phyloP scores from a whole-genome alignment of 2,329 filamentous ascomycete genomes.

The Tolypocladium inflatum region DNA sequence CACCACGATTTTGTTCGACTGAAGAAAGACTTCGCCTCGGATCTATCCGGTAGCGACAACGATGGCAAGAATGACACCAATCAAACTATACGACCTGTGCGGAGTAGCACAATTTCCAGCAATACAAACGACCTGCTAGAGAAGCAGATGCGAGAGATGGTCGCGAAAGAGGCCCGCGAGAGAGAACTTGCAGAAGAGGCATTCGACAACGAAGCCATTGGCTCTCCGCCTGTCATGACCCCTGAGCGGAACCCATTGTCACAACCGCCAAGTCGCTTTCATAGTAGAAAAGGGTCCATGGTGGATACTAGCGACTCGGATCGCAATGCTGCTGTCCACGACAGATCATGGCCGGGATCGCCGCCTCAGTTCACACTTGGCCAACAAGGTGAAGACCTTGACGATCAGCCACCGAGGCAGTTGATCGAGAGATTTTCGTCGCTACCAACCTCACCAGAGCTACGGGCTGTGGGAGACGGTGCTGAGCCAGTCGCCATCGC shows the following conservation, averaged over 20 bases:
- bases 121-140: slow-evolving; percentile 43
- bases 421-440: slow-evolving; percentile 37
- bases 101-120: slow-evolving; percentile 38
- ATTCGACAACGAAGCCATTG: slow-evolving; percentile 17
- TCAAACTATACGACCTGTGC: slow-evolving; percentile 19
- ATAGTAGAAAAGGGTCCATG: slow-evolving; percentile 26
- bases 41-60: slow-evolving; percentile 49
- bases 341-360: slow-evolving; percentile 11
- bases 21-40: slow-evolving; percentile 43
- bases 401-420: slow-evolving; percentile 19
- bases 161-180: slow-evolving; percentile 42
- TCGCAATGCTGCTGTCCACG: slow-evolving; percentile 14
- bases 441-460: slow-evolving; percentile 41
- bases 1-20: slow-evolving; percentile 44
- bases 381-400: slow-evolving; percentile 38
- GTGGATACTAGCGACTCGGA: slow-evolving; percentile 32
- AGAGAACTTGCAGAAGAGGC: slow-evolving; percentile 24
- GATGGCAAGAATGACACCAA: slow-evolving; percentile 25
- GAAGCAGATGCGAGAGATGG: slow-evolving; percentile 53
- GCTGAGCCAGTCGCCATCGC: slow-evolving; percentile 50
- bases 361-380: slow-evolving; percentile 17
- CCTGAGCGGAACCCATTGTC: slow-evolving; percentile 18
- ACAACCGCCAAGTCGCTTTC: slow-evolving; percentile 18
- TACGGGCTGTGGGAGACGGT: slow-evolving; percentile 35
- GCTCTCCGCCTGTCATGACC: slow-evolving; percentile 18